phyloP scores from a whole-genome alignment of 768 basidiomycete genomes.

The Tulasnella sp. region DNA sequence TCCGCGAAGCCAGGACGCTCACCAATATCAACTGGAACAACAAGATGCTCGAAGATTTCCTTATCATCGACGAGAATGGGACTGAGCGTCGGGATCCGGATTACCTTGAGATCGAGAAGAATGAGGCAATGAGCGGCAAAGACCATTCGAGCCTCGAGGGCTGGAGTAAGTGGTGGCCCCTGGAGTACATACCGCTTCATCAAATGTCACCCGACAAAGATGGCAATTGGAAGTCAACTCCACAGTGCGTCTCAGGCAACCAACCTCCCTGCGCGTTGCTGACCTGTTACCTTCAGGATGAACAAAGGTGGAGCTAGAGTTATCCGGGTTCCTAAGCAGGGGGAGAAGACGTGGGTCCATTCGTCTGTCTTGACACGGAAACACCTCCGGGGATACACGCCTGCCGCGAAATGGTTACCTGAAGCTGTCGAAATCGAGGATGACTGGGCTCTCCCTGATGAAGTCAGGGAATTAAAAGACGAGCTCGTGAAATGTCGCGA shows the following conservation, averaged over 20 bases:
- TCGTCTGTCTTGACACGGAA: slow-evolving; percentile 9
- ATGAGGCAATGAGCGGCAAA: slow-evolving; percentile 12
- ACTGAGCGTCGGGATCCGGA: too few species aligned
- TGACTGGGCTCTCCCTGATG: slow-evolving; percentile 10
- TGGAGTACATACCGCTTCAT: background rate
- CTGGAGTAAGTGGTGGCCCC: background rate
- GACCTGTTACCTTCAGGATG: too few species aligned
- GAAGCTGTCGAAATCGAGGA: background rate
- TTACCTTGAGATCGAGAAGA: slow-evolving; percentile 4
- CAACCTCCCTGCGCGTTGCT: too few species aligned
- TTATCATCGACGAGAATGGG: background rate
- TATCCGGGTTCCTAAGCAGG: background rate
- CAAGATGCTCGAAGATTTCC: background rate
- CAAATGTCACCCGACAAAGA: too few species aligned
- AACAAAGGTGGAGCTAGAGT: background rate
- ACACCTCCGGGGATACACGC: background rate
- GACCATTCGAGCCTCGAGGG: background rate
- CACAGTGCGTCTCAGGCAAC: too few species aligned
- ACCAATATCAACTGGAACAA: slow-evolving; percentile 7
- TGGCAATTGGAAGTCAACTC: too few species aligned
- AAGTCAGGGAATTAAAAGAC: background rate
- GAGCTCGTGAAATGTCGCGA: too few species aligned
- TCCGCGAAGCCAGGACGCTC: slow-evolving; percentile 18
- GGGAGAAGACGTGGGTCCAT: background rate
- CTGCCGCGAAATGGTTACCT: background rate